Conservation (phyloP, 1,139 yeast species). For the Taphrina flavorubra region DNA sequence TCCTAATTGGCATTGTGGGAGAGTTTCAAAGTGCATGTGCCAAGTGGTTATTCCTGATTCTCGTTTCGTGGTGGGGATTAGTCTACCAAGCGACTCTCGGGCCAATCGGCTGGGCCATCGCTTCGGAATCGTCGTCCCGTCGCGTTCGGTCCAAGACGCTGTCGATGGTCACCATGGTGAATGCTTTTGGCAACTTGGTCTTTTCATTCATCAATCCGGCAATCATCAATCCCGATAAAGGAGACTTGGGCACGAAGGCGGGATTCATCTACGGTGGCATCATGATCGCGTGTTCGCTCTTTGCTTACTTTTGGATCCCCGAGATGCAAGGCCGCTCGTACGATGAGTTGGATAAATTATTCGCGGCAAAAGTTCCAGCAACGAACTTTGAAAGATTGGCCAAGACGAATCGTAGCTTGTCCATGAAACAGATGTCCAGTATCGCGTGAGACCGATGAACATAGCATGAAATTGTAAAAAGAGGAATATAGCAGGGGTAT, state of each 20-base stretch:
- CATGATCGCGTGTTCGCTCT: slow-evolving; percentile 49
- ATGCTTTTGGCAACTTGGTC: slow-evolving; percentile 77
- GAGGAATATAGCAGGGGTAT: neutral
- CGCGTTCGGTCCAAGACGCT: slow-evolving; percentile 76
- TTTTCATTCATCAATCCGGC: slow-evolving; percentile 76
- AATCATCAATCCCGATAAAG: slow-evolving; percentile 59
- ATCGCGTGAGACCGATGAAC: neutral
- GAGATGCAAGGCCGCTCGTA: slow-evolving; percentile 87
- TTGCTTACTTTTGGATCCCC: slow-evolving; percentile 60
- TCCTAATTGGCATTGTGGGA: slow-evolving; percentile 9
- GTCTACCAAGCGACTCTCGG: slow-evolving; percentile 55
- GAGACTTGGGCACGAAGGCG: slow-evolving; percentile 55
- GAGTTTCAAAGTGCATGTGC: neutral
- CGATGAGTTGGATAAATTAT: slow-evolving; percentile 74
- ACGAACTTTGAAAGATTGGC: neutral
- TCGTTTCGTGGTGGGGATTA: slow-evolving; percentile 7
- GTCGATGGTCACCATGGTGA: slow-evolving; percentile 71
- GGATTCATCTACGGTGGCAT: slow-evolving; percentile 76
- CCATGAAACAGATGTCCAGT: too few relatives aligned
- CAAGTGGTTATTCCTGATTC: slow-evolving; percentile 11
- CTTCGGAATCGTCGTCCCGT: slow-evolving; percentile 74
- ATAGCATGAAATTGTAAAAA: neutral
- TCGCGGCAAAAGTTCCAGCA: neutral
- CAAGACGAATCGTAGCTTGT: too few relatives aligned
- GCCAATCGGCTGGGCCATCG: slow-evolving; percentile 76